Evolutionary conservation across 331 rosid genomes (phyloP), one percentile per base, ranked within the genome.

Genomic region (Malus hybrid): DNA sequence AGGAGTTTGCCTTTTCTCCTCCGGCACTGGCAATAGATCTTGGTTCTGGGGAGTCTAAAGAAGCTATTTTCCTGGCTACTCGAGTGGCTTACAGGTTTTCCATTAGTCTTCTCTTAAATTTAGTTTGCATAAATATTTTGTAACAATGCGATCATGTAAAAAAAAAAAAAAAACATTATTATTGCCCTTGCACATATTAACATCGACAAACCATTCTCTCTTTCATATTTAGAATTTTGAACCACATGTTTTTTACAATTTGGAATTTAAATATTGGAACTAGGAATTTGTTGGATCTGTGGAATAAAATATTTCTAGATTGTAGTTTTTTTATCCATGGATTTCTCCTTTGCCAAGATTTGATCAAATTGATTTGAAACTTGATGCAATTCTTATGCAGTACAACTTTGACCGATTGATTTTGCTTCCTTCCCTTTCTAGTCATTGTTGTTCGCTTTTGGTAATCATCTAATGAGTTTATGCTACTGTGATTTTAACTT

Each of bases 21-120:
- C 65, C 96, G 14, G 90, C 97, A 63, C 96, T 87, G 88, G 88
- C 99, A 6, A 88, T 92, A 79, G 99, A 94, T 77, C 96, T 94
- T 80, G 97, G 89, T 67, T 88, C 96, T 60, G 97, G 99, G 78
- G 99, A 92, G 81, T 86, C 88, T 70, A 86, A 29, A 79, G 97
- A 90, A 88, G 96, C 91, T 54, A 79, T 69, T 84, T 94, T 94
- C 78, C 93, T 86, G 81, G 99, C 99, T 80, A 88, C 90, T 1
- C 97, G 97, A 6, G 99, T 94, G 83, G 99, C 99, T 79, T 92
- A 92, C 99, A 92, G 99, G 99, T 94, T 79, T 79, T 80, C 67
- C 59, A 55, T 70, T 65, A 32, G 0, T 65, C 27, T 42, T 83
- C 70, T 77, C 73, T 67, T 80, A 44, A 34, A 28, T 28, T 44